Evolutionary conservation across 2,329 filamentous ascomycete genomes (phyloP).

Genomic region (Ophiostoma australiae): DNA sequence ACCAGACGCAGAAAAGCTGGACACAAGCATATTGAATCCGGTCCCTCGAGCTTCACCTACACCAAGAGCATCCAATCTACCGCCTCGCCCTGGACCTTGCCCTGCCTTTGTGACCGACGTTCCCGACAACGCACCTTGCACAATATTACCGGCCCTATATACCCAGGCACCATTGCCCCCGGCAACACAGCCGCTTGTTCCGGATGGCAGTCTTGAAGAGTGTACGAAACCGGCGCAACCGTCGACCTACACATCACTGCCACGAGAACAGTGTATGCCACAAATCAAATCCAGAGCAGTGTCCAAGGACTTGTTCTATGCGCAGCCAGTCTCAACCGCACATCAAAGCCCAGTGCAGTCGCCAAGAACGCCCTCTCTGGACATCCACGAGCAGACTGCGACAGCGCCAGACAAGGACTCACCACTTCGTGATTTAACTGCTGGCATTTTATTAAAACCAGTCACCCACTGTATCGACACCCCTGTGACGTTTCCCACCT

Average conservation of each 20-base stretch:
- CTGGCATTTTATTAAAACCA: background rate
- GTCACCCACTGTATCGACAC: conserved; percentile 31
- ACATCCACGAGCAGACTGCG: background rate
- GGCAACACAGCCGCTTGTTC: background rate
- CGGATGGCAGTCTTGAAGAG: background rate
- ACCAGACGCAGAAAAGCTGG: too few relatives aligned
- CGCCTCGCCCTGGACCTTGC: background rate
- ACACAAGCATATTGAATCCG: background rate
- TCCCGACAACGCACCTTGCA: background rate
- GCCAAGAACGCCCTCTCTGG: background rate
- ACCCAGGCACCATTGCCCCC: too few relatives aligned
- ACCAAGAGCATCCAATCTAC: too few relatives aligned
- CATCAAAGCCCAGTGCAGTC: background rate
- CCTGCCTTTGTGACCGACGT: background rate
- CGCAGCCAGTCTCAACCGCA: background rate
- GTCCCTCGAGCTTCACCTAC: background rate
- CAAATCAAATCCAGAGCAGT: background rate
- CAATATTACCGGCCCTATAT: too few relatives aligned
- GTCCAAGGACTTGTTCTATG: background rate
- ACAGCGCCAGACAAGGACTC: background rate
- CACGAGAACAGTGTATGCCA: background rate
- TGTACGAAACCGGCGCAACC: background rate
- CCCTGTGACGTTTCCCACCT: conserved; percentile 32
- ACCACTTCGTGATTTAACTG: background rate
- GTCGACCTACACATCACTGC: too few relatives aligned